Conservation (phyloP, 257 asterid genomes). For the Solanum appendiculatum region DNA sequence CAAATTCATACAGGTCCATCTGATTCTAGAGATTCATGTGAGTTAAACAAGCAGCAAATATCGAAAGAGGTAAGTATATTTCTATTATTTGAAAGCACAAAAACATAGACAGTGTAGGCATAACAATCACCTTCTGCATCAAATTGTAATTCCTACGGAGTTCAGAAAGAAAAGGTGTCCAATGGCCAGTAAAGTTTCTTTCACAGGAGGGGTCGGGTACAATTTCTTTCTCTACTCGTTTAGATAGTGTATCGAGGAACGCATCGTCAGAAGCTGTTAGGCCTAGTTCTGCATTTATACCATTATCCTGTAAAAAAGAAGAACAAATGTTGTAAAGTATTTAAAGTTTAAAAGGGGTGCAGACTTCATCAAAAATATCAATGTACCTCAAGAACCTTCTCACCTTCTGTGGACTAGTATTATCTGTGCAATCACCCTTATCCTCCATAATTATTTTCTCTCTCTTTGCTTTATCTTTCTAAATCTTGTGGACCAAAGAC, state of each 20-base stretch:
- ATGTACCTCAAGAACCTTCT: neutral
- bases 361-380: neutral
- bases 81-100: neutral
- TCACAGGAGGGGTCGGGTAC: constrained; percentile 46
- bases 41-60: neutral
- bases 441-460: constrained; percentile 48
- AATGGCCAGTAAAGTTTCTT: constrained; percentile 74
- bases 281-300: constrained; percentile 81
- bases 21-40: neutral
- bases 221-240: constrained; percentile 86
- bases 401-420: constrained; percentile 47
- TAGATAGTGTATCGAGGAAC: constrained; percentile 62
- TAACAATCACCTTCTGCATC: too few species aligned
- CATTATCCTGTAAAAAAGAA: constrained; percentile 42
- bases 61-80: neutral
- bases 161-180: constrained; percentile 63
- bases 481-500: constrained; percentile 58
- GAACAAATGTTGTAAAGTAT: neutral
- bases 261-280: constrained; percentile 92
- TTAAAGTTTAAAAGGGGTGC: constrained; percentile 5
- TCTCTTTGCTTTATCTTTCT: constrained; percentile 63
- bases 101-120: too few species aligned
- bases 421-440: constrained; percentile 17
- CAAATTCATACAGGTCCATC: too few species aligned
- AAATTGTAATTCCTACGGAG: constrained; percentile 77